A percentile compares a stretch with the other conserved stretches of the same genome.
These are phyloP conservation scores for Colletotrichum aenigma DNA, from an alignment of 2,329 filamentous ascomycete genomes.

Conservation along the genomic window DNA sequence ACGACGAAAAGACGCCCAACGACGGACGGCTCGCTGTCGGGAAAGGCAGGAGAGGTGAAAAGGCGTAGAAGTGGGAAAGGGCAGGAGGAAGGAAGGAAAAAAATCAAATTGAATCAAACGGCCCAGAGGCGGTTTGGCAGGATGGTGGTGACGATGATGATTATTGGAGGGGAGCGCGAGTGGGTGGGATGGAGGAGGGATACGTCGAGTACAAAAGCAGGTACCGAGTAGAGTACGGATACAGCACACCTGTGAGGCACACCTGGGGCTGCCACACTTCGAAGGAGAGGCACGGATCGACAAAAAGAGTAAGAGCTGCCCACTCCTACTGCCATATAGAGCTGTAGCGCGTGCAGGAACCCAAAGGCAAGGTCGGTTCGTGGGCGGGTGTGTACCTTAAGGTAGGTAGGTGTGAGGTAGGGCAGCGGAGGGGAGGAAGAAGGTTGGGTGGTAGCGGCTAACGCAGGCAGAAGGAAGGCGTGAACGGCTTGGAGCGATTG, in stretches of 20 bases:
- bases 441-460: background rate
- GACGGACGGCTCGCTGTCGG: background rate
- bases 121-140: background rate
- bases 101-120: background rate
- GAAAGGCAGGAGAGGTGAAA: background rate
- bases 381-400: background rate
- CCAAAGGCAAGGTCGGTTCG: background rate
- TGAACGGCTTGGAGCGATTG: background rate
- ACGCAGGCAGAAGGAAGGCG: background rate
- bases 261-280: background rate
- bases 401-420: background rate
- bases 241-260: background rate
- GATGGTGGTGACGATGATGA: constrained; percentile 8
- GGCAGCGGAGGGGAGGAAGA: background rate
- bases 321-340: constrained; percentile 1
- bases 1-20: background rate
- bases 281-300: background rate
- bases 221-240: background rate
- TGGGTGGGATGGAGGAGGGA: background rate
- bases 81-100: background rate
- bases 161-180: background rate
- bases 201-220: constrained; percentile 10
- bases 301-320: constrained; percentile 8
- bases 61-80: background rate
- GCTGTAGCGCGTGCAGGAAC: background rate